Conservation (phyloP, 75 land plant species). For the Pinus taeda region DNA sequence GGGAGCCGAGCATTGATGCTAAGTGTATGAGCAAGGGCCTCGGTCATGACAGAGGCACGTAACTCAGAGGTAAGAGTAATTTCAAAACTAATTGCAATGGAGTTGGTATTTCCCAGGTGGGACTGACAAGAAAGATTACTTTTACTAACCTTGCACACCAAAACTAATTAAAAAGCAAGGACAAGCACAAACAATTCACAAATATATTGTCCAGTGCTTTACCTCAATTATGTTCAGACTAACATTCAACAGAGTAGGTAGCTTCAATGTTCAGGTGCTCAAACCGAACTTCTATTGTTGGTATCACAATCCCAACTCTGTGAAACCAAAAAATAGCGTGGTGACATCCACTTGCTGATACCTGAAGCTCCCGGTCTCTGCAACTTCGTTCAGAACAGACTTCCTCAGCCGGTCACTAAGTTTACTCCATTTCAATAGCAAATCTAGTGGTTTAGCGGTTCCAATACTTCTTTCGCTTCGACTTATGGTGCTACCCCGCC, state of each 20-base stretch:
- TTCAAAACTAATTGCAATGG: neutral
- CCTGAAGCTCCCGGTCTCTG: neutral
- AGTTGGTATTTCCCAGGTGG: no score
- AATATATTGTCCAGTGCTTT: neutral
- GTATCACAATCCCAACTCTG: slow-evolving; percentile 78
- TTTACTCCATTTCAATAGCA: no score
- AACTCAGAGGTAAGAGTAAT: neutral
- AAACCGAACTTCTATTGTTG: slow-evolving; percentile 76
- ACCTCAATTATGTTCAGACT: slow-evolving; percentile 46
- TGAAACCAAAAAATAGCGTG: neutral
- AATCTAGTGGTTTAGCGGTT: no score
- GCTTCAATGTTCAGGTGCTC: slow-evolving; percentile 62
- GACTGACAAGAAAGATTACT: neutral
- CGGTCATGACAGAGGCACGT: no score
- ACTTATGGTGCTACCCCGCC: no score
- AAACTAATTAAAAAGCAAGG: neutral
- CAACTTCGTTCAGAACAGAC: slow-evolving; percentile 34
- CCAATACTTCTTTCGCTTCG: no score
- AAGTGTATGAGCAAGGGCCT: no score
- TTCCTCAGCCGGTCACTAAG: slow-evolving; percentile 54
- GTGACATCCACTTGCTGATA: slow-evolving; percentile 60
- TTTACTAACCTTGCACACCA: neutral
- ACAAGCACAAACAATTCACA: neutral
- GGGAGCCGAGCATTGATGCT: no score
- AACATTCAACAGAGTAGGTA: slow-evolving; percentile 51